Evolutionary conservation across 2,329 filamentous ascomycete species (phyloP), one percentile per base, ranked within the genome.

Genomic region (Hypoxylon sp.): DNA sequence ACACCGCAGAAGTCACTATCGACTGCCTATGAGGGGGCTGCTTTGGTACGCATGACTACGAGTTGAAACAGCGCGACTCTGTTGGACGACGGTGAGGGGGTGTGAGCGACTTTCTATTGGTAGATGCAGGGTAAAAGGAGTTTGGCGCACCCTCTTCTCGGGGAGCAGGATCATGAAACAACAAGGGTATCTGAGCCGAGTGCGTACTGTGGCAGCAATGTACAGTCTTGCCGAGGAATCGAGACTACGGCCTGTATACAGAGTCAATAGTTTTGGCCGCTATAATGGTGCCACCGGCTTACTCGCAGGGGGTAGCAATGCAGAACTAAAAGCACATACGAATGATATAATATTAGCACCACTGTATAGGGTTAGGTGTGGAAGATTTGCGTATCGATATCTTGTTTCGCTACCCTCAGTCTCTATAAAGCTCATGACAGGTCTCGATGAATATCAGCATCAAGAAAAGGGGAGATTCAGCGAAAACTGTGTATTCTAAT

Each of bases 71-170:
- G n/a, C n/a, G n/a, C n/a, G n/a, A 52, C 49, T 40, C 26, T 17
- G 35, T 47, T 37, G 43, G 38, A 60, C 35, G 18, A 26, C 11
- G 49, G 15, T 48, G 47, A 52, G 48, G 38, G 45, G 49, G 52
- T 37, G 45, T 15, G 31, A 26, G 41, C 21, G 15, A 13, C 1
- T 8, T 49, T 50, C 43, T 4, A 60, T 60, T 63, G 56, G 53
- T 33, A 49, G 45, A 53, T 58, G 41, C 42, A 48, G 29, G 27
- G 42, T 51, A 10, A 50, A 52, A 58, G 57, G 49, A 60, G 47
- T 42, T 57, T 54, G 54, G 55, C 53, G 57, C 57, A 60, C 53
- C 60, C 52, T 63, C 60, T 47, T 29, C 55, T 48, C 54, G 41
- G 33, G 48, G 46, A 31, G 43, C 33, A 33, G 53, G 50, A 58